Conservation (phyloP, 2,329 filamentous ascomycete species). For the Drechmeria coniospora region DNA sequence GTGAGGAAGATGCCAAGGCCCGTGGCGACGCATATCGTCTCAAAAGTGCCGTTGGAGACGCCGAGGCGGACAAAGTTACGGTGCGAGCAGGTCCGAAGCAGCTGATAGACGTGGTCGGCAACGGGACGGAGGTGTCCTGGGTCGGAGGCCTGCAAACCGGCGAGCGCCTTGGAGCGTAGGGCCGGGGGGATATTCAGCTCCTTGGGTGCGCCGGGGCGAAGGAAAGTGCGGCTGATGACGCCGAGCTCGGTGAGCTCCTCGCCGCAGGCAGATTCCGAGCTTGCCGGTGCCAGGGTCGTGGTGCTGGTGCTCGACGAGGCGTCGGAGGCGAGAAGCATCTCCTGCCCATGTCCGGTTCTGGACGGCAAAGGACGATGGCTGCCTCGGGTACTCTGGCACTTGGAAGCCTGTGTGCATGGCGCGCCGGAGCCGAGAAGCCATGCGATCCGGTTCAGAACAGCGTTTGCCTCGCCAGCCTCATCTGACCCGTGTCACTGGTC, state of each 20-base stretch:
- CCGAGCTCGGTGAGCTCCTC: constrained; percentile 23
- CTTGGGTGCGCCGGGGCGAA: constrained; percentile 24
- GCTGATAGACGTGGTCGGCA: constrained; percentile 29
- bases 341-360: no score
- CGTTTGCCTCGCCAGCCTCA: no score
- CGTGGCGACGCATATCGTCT: constrained; percentile 31
- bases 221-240: constrained; percentile 24
- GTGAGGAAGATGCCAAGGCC: constrained; percentile 25
- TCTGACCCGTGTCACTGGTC: no score
- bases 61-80: constrained; percentile 37
- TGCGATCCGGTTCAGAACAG: neutral
- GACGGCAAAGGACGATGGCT: no score
- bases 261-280: neutral
- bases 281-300: constrained; percentile 1
- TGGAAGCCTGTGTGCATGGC: constrained; percentile 1
- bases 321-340: no score
- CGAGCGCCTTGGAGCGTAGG: constrained; percentile 23
- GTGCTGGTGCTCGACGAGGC: constrained; percentile 4
- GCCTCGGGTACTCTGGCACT: no score
- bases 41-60: constrained; percentile 34
- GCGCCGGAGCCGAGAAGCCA: neutral
- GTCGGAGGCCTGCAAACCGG: constrained; percentile 19
- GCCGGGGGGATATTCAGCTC: constrained; percentile 30
- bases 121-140: constrained; percentile 24
- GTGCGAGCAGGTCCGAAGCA: constrained; percentile 31